Conservation (phyloP, 1,284 basidiomycete species). For the Dichomitus squalens region DNA sequence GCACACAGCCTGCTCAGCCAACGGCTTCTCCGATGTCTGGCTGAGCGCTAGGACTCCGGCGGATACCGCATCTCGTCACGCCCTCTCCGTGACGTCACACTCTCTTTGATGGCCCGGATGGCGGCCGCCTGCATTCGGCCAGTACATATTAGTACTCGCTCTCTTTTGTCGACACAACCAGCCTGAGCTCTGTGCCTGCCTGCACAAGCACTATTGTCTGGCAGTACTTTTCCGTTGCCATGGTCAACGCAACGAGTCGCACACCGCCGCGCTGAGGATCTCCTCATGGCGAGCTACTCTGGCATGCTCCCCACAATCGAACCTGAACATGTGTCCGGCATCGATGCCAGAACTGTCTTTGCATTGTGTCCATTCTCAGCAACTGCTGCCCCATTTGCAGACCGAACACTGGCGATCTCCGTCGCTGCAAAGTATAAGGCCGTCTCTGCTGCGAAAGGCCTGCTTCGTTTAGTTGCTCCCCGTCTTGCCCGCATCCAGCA, state of each 20-base stretch:
- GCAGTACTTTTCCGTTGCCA: not conserved
- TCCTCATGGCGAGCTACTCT: not conserved
- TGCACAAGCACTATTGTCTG: not conserved
- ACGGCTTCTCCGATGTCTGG: not conserved
- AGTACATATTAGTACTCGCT: not conserved
- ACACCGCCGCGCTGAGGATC: not conserved
- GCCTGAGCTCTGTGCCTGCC: not conserved
- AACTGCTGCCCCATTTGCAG: not conserved
- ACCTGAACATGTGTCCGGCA: not conserved
- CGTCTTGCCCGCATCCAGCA: slow-evolving; percentile 3
- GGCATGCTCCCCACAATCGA: not conserved
- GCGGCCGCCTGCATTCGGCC: too few relatives aligned
- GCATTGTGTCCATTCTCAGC: not conserved
- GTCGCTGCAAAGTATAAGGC: not conserved
- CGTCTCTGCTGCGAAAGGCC: not conserved
- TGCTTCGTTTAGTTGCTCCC: not conserved
- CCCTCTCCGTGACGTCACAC: not conserved
- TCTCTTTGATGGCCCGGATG: too few relatives aligned
- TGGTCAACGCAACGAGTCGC: not conserved
- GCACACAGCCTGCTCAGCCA: not conserved
- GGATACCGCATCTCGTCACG: too few relatives aligned
- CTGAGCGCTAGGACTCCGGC: not conserved
- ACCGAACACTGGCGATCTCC: not conserved
- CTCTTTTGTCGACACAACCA: not conserved
- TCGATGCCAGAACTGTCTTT: not conserved